phyloP scores from a whole-genome alignment of 768 basidiomycete genomes.

The Calvatia gigantea region DNA sequence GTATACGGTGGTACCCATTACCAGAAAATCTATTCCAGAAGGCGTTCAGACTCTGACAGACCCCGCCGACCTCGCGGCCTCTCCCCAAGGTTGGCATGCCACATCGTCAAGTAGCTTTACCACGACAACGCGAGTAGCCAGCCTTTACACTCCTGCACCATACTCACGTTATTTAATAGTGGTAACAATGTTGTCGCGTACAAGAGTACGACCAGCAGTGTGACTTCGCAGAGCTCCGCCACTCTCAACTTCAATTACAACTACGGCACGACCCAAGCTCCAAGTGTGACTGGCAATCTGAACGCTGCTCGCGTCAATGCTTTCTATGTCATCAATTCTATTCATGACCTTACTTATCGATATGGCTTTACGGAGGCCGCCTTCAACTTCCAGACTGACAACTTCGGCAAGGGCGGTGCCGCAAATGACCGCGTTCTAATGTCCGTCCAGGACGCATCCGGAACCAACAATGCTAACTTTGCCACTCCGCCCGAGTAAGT shows the following conservation, averaged over 20 bases:
- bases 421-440: conserved; percentile 50
- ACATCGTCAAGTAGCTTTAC: neutral
- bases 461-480: conserved; percentile 42
- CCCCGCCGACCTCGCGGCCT: conserved; percentile 45
- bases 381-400: conserved; percentile 49
- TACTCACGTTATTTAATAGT: no score
- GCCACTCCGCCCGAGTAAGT: conserved; percentile 36
- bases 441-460: conserved; percentile 48
- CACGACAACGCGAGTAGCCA: neutral
- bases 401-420: conserved; percentile 49
- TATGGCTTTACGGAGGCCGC: conserved; percentile 51
- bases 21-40: conserved; percentile 41
- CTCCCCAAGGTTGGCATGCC: conserved; percentile 41
- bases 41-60: conserved; percentile 42
- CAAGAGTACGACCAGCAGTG: conserved; percentile 21
- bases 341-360: conserved; percentile 39
- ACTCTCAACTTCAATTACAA: conserved; percentile 33
- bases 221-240: conserved; percentile 31
- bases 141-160: no score
- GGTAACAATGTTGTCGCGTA: conserved; percentile 31
- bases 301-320: conserved; percentile 46
- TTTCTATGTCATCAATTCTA: conserved; percentile 53
- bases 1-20: conserved; percentile 44
- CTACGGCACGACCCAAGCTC: conserved; percentile 26
- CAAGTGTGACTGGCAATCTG: conserved; percentile 35